Base-by-base conservation (phyloP, 495 filamentous ascomycete species). In the Glonium stellatum region DNA sequence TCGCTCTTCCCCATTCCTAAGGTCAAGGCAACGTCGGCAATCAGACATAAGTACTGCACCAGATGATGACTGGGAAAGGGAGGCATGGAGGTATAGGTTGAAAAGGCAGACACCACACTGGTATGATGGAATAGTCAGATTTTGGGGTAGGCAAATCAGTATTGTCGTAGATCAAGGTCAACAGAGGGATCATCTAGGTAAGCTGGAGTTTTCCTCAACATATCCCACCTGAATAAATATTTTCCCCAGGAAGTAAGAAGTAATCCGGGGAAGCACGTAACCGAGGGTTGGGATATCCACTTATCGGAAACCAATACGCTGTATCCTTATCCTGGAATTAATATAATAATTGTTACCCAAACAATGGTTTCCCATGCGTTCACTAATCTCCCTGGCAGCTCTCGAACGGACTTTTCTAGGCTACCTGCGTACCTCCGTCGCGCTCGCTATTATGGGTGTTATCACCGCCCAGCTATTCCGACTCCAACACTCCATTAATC, bases 401-500 rank as follows among this genome's bases (percentile, higher is more conserved):
- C 78, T 90, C 25, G 87, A 93, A 72, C 77, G 87, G 58, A 93
- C 87, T 36, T 92, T 87, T 69, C 82, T 92, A 47, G 83, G 78
- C 52, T 92, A 91, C 72, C 77, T 90, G 44, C 84, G 88, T 53
- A 90, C 87, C 8, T 87, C 87, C 0, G 70, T 87, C 23, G 75
- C 82, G 6, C 74, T 92, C 22, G 80, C 87, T 5, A 85, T 91
- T 72, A 75, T 84, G 54, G 82, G 84, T 46, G 81, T 85, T 5
- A 65, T 84, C 23, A 76, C 87, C 39, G 82, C 87, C 0, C 87
- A 92, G 67, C 79, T 90, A 5, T 87, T 86, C 66, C 77, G 83
- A 55, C 78, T 92, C 3, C 84, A 88, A 64, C 79, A 80, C 64
- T 54, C 69, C 5, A 56, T 71, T 12, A 64, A 63, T 13, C 73